Base-by-base conservation (phyloP, 106 monocot species). In the Triglochin maritima region DNA sequence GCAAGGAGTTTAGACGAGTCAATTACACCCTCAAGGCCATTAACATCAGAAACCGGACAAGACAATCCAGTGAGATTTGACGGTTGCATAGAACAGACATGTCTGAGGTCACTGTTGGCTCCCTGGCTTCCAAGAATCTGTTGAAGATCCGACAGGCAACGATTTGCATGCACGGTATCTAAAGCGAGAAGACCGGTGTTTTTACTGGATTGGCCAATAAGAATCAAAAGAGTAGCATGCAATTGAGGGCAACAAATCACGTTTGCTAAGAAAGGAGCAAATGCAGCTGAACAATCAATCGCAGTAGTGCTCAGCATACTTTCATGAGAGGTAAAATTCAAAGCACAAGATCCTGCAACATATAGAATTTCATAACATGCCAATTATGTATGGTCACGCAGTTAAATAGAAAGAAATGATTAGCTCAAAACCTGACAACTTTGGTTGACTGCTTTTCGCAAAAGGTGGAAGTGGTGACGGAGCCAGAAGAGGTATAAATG, bases 231-330 rank as follows among this genome's bases (percentile, higher is more conserved):
- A n/a, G 85, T 91, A n/a, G 96, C 83, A 58, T 86, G 74, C 59
- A 91, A 83, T 67, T 96, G 96, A 29, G 96, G 96, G 56, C 96
- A 96, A 60, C 96, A 96, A 44, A 96, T 96, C 45, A 96, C 96
- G 63, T 96, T 96, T 46, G 96, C 96, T 59, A 96, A 70, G 65
- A 86, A 91, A 45, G 91, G 96, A 56, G 91, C 96, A 69, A 96
- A 91, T 5, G 80, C 78, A n/a, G 79, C 56, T 49, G 76, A 86
- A 53, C 96, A 96, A 79, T 96, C 96, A 57, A 91, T 74, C 29
- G 96, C 91, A 2, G 96, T 91, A 42, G 84, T 91, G 17, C 68
- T 83, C n/a, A 91, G 64, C 65, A 96, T 76, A 60, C 68, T 68
- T 29, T 82, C 79, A 42, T 75, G 79, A 41, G 80, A 65, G 45